Evolutionary conservation across 495 filamentous ascomycete species (phyloP), one percentile per base, ranked within the genome.

Genomic region (Penicillium crystallinum): DNA sequence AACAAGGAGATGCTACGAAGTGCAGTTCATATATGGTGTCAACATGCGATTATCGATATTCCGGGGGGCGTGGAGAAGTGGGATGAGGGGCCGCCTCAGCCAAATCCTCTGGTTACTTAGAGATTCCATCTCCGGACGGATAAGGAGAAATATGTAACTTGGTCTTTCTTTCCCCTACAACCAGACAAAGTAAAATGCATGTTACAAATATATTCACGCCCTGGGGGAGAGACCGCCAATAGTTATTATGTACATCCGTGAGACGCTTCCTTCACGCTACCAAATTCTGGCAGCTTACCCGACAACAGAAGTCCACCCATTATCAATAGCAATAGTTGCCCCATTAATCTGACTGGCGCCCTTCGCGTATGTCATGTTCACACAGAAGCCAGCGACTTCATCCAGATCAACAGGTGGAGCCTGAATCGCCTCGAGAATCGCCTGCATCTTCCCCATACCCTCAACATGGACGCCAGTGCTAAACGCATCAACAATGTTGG

Each of bases 11-110:
- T 81, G 57, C 79, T 83, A 79, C 68, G 56, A 6, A 56, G 56
- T 4, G 80, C 80, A 10, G 76, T 75, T 37, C 82, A 85, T 67
- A 80, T 86, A 39, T 86, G 82, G 81, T 80, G 77, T 10, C 75
- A 80, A 54, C 69, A 75, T 29, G 82, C 82, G 45, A 79, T 85
- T 72, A 69, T 85, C 2, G 77, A 81, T 15, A 85, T 86, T 47
- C 82, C 82, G 0, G 79, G 82, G 53, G 77, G 79, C 3, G 73
- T 68, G 10, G 75, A 80, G 63, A 55, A 68, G n/a, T 65, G 60
- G 60, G 52, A 53, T 18, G 45, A 37, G 23, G 62, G 35, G 10
- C 59, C 59, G 38, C 56, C 52, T 8, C 30, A 49, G 35, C 22
- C 43, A n/a, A 61, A 58, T 46, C 58, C 52, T 0, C 41, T 58